Base-by-base conservation (phyloP, 176 grass and related monocot species). In the Neostapfia colusana region DNA sequence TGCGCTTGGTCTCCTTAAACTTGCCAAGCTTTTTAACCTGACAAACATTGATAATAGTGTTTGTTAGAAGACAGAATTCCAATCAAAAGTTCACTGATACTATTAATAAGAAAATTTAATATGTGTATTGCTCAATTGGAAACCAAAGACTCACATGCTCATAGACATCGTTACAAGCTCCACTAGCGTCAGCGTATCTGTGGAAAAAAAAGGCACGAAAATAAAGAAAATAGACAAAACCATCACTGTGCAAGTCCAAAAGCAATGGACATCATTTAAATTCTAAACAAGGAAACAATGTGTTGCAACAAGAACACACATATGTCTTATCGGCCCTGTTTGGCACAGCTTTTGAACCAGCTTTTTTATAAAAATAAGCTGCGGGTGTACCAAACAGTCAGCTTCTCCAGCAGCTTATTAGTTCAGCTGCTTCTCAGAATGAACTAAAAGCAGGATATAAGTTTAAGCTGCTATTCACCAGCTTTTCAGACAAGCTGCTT, bases 121-220 rank as follows among this genome's bases (percentile, higher is more conserved):
- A 64, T 17, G 55, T 64, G 27, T 48, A 87, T 78, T 20, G 5
- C 39, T 59, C 43, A 76, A 81, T 73, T 83, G 35, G 77, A 82
- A 63, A 10, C 43, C 41, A 80, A 53, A 62, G 36, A 85, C 88
- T 83, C 78, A 97, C 95, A 90, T 88, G 91, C 73, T 92, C 95
- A 69, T 97, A 97, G 41, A 97, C 95, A 88, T 97, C 95, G 0
- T 92, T 92, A 44, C 84, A 48, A 90, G 91, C 89, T 88, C 95
- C 95, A 80, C 95, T 97, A 79, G 95, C 67, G 90, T 97, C 95
- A 80, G 89, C 89, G 86, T 97, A 97, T 86, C 95, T 97, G 85
- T 39, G 64, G 51, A 79, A 18, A 70, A 90, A 62, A 36, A 72
- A 89, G 88, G 61, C 61, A 43, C 45, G 56, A 70, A 87, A 31